Evolutionary conservation across 1,139 yeast genomes (phyloP).

Genomic region (Geotrichum citri-aurantii): DNA sequence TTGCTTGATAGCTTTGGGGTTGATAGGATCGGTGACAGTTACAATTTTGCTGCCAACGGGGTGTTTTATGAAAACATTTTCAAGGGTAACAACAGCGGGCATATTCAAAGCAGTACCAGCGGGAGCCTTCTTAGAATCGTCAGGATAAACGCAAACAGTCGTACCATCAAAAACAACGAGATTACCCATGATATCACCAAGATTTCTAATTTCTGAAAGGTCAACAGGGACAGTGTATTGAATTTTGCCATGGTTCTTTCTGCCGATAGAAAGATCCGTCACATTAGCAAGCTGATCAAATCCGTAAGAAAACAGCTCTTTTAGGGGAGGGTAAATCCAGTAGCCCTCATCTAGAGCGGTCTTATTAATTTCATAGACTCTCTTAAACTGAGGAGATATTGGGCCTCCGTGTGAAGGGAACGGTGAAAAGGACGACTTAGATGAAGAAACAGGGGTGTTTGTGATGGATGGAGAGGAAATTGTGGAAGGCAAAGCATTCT

Average conservation of each 20-base stretch:
- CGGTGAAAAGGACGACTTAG: not conserved
- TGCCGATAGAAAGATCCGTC: slow-evolving; percentile 68
- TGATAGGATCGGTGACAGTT: slow-evolving; percentile 39
- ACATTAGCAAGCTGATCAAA: slow-evolving; percentile 51
- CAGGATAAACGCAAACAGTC: slow-evolving; percentile 63
- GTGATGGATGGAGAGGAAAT: not conserved
- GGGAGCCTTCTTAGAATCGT: slow-evolving; percentile 49
- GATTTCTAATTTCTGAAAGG: slow-evolving; percentile 46
- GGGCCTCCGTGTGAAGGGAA: not conserved
- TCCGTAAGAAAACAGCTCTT: slow-evolving; percentile 46
- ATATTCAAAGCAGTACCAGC: slow-evolving; percentile 72
- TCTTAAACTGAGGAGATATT: not conserved
- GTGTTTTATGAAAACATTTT: slow-evolving; percentile 41
- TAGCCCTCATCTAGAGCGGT: slow-evolving; percentile 46
- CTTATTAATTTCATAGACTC: slow-evolving; percentile 23
- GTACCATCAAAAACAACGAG: slow-evolving; percentile 52
- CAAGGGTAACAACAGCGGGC: slow-evolving; percentile 78
- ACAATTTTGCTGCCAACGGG: slow-evolving; percentile 22
- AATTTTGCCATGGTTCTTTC: slow-evolving; percentile 69
- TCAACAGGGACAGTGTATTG: slow-evolving; percentile 71
- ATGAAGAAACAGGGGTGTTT: not conserved
- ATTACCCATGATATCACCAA: slow-evolving; percentile 49
- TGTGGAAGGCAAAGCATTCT: not conserved
- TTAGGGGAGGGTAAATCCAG: slow-evolving; percentile 74
- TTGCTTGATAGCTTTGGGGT: slow-evolving; percentile 42